Percentiles rank a stretch among this genome's conserved stretches.
Conservation (phyloP, 2,329 filamentous ascomycete genomes). For the Xylariomycetidae sp. region DNA sequence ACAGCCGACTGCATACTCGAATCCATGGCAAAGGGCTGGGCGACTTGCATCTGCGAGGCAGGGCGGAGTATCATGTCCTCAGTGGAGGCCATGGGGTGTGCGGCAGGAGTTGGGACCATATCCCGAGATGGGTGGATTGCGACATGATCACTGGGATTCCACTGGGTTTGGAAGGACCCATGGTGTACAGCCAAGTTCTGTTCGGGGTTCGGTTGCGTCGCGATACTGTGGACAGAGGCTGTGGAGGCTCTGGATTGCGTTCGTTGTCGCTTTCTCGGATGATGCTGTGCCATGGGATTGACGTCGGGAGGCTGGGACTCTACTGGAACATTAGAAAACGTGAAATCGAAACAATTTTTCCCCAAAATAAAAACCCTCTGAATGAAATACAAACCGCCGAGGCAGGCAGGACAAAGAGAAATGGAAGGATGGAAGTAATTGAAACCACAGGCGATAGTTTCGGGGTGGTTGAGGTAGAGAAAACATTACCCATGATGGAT, state of each 20-base stretch:
- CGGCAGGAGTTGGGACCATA: conserved; percentile 28
- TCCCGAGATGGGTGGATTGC: conserved; percentile 33
- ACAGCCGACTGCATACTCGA: conserved; percentile 44
- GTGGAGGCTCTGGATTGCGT: conserved; percentile 53
- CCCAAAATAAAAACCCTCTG: background rate
- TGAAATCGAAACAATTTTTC: background rate
- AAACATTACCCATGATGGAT: conserved; percentile 21
- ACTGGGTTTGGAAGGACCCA: conserved; percentile 45
- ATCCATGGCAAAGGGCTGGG: conserved; percentile 45
- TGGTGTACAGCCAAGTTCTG: conserved; percentile 35
- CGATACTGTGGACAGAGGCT: conserved; percentile 50
- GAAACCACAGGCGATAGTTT: no score
- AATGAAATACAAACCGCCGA: no score
- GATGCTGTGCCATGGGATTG: conserved; percentile 29
- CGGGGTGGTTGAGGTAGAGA: conserved; percentile 1
- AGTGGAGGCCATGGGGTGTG: conserved; percentile 38
- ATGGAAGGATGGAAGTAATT: no score
- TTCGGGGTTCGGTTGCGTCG: conserved; percentile 48
- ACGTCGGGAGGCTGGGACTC: conserved; percentile 25
- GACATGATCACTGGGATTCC: conserved; percentile 41
- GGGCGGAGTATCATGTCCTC: conserved; percentile 58
- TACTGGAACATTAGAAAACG: conserved; percentile 15
- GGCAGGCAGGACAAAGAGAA: background rate
- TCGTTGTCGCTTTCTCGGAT: conserved; percentile 47
- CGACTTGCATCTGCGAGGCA: conserved; percentile 50